A percentile compares a stretch with the other conserved stretches of the same genome.
Conservation (phyloP, 306 rosid species). For the Quercus gilva region DNA sequence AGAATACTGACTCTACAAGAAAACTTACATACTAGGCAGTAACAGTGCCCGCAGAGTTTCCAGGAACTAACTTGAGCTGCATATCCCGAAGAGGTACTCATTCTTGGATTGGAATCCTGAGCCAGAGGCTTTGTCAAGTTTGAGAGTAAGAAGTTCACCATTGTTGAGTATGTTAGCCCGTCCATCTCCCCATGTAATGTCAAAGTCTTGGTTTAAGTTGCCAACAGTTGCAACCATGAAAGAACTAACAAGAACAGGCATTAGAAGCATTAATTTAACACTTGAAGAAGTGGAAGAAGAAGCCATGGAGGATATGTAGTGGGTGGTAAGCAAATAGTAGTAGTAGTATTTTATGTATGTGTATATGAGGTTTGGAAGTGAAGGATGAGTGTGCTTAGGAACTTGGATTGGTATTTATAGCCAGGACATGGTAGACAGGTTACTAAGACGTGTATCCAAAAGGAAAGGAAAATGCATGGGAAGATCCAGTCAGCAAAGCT, state of each 20-base stretch:
- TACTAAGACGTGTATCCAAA: no score
- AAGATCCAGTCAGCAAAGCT: no score
- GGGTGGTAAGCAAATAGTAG: no score
- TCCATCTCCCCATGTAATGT: constrained; percentile 48
- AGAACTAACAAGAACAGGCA: neutral
- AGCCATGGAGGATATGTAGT: neutral
- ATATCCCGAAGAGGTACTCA: constrained; percentile 46
- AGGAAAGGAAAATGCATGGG: no score
- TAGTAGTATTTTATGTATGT: no score
- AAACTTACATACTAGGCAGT: constrained; percentile 43
- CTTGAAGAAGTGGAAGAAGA: neutral
- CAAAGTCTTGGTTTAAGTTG: constrained; percentile 24
- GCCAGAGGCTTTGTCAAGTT: constrained; percentile 47
- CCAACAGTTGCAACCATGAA: neutral
- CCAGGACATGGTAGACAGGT: no score
- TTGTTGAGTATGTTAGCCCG: constrained; percentile 57
- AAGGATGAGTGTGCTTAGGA: no score
- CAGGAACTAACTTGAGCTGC: constrained; percentile 60
- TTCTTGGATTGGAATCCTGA: constrained; percentile 43
- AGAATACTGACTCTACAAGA: neutral
- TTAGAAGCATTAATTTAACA: neutral
- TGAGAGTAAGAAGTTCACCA: constrained; percentile 40
- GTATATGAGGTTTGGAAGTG: no score
- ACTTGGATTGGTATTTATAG: no score
- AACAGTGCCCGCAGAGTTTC: constrained; percentile 61